Percentiles rank a stretch among this genome's conserved stretches.
These are phyloP conservation scores for Neoarthrinium moseri DNA, from an alignment of 2,329 filamentous ascomycete species.

Conservation along the genomic window DNA sequence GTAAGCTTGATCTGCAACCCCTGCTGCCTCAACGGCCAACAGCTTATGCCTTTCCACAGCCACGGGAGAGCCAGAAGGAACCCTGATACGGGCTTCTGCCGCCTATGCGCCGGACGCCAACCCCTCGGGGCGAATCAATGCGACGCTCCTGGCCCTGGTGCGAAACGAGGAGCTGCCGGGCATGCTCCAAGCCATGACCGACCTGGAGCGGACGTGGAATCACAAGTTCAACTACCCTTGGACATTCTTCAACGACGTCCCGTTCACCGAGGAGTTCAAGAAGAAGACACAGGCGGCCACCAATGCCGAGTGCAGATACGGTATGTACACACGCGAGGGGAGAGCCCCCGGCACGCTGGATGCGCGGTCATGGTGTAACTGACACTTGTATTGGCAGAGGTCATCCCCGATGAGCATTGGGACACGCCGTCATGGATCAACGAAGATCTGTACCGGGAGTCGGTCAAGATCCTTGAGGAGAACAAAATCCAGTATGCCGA, in stretches of 20 bases:
- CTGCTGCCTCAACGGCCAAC: neutral
- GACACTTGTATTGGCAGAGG: slow-evolving; percentile 49
- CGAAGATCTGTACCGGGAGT: slow-evolving; percentile 79
- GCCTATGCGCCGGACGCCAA: slow-evolving; percentile 76
- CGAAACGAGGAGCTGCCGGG: slow-evolving; percentile 85
- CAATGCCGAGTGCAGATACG: slow-evolving; percentile 84
- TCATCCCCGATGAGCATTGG: slow-evolving; percentile 96
- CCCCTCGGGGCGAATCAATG: slow-evolving; percentile 83
- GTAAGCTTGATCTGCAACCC: slow-evolving; percentile 52
- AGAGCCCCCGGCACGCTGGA: neutral
- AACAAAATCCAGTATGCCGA: slow-evolving; percentile 87
- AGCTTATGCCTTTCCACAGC: slow-evolving; percentile 47
- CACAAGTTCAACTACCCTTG: slow-evolving; percentile 99
- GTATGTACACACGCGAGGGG: slow-evolving; percentile 41
- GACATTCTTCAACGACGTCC: slow-evolving; percentile 98
- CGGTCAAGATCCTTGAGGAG: slow-evolving; percentile 77
- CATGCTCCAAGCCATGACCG: slow-evolving; percentile 84
- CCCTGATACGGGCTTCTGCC: slow-evolving; percentile 69
- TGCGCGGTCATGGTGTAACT: no score
- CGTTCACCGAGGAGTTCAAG: slow-evolving; percentile 94
- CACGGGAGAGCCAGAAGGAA: slow-evolving; percentile 78
- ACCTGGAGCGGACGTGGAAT: slow-evolving; percentile 95
- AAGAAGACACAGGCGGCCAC: slow-evolving; percentile 74
- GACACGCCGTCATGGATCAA: slow-evolving; percentile 90
- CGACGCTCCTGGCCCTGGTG: slow-evolving; percentile 87